Evolutionary conservation across 2,329 filamentous ascomycete genomes (phyloP).

Genomic region (Exophiala viscosa): DNA sequence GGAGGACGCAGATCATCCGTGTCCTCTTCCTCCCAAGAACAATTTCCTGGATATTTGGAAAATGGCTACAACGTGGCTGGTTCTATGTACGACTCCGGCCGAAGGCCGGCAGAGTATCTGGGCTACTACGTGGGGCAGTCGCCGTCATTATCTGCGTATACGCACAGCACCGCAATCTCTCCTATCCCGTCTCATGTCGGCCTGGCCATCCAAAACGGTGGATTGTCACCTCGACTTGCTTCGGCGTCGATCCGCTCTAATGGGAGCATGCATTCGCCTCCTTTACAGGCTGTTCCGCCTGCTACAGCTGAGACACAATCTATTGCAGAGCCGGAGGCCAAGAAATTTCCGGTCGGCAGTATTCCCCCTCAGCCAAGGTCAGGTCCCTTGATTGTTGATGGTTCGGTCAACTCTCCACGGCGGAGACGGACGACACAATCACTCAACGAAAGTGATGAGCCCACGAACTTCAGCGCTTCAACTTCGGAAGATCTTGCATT

Average conservation of each 20-base stretch:
- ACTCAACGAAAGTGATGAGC: constrained; percentile 33
- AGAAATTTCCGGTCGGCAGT: not conserved
- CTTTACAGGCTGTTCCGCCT: constrained; percentile 4
- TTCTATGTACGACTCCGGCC: constrained; percentile 30
- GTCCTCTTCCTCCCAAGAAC: constrained; percentile 25
- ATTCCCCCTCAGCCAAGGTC: constrained; percentile 27
- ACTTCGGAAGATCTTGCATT: constrained; percentile 36
- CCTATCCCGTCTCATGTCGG: constrained; percentile 39
- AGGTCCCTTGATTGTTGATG: constrained; percentile 47
- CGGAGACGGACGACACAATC: constrained; percentile 34
- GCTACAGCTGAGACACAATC: not conserved
- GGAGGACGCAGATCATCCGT: constrained; percentile 34
- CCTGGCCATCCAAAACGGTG: constrained; percentile 38
- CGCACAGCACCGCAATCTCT: constrained; percentile 38
- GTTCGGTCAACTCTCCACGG: constrained; percentile 33
- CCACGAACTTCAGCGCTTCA: constrained; percentile 40
- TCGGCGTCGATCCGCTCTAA: constrained; percentile 13
- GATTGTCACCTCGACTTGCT: constrained; percentile 33
- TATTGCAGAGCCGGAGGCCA: not conserved
- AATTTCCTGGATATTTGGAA: constrained; percentile 9
- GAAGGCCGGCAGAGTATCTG: constrained; percentile 43
- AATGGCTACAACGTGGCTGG: constrained; percentile 10
- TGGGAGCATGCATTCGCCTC: constrained; percentile 8
- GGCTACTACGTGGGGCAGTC: constrained; percentile 46
- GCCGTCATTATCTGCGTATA: constrained; percentile 41